Base-by-base conservation (phyloP, 257 asterid genomes). In the Asclepias syriaca region DNA sequence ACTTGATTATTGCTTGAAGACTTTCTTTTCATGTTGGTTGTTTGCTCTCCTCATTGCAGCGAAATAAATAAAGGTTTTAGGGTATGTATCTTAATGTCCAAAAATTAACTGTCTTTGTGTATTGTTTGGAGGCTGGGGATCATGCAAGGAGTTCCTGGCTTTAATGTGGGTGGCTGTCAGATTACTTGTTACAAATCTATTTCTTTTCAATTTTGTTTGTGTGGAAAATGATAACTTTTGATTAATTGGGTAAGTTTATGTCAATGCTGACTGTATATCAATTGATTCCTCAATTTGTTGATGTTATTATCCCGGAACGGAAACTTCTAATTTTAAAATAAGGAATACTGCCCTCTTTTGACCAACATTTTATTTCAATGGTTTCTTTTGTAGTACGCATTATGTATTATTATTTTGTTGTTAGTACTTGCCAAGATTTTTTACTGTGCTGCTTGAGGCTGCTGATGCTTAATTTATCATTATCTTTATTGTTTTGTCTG, bases 111-210 rank as follows among this genome's bases (percentile, higher is more conserved):
- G 66, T 29, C 39, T 22, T 19, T 12, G 18, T 22, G 65, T 24
- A 9, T 12, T 48, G 53, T 48, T 0, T 0, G 19, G 55, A 19
- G 55, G 19, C 6, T 1, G 55, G 22, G 32, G 29, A 40, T 54
- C 65, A 69, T 75, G 79, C 71, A 12, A 49, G 57, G 57, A 49
- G 55, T 48, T 22, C 21, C 1, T 2, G 6, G 32, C 56, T 34
- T 45, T 12, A 48, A 45, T 11, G 39, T 61, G 45, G 8, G 11
- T 70, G 27, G 13, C 10, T 40, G 57, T n/a, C 22, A 3, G 34
- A 8, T 15, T 49, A 11, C 19, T 49, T 34, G 6, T 8, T 12
- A 18, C 6, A 46, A n/a, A 43, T 72, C 37, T 27, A 4, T 19
- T 54, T 14, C 24, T 60, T 63, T 14, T n/a, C 40, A 16, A 34